phyloP scores from a whole-genome alignment of 2,329 filamentous ascomycete genomes.

The Trichoderma lentiforme region DNA sequence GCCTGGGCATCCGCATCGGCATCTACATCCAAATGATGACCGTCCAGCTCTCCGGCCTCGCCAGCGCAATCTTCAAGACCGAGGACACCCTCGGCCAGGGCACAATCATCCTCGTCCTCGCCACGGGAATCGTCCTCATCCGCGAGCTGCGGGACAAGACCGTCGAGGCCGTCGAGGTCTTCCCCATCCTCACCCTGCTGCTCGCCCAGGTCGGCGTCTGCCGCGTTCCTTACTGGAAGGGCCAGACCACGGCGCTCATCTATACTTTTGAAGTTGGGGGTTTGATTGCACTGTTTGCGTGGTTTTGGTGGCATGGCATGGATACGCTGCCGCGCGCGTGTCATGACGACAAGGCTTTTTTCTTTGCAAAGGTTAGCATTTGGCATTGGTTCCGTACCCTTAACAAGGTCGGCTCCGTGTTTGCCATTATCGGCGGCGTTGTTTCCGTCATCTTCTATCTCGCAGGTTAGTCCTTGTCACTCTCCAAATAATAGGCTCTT shows the following conservation, averaged over 20 bases:
- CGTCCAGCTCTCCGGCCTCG: slow-evolving; percentile 24
- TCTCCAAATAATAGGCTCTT: not conserved
- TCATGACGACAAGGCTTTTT: slow-evolving; percentile 26
- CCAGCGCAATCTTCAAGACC: slow-evolving; percentile 20
- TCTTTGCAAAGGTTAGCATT: slow-evolving; percentile 30
- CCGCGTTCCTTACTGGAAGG: slow-evolving; percentile 18
- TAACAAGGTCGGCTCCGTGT: slow-evolving; percentile 25
- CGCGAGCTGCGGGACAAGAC: not conserved
- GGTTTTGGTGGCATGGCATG: slow-evolving; percentile 28
- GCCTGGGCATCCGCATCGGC: slow-evolving; percentile 29
- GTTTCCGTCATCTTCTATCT: slow-evolving; percentile 19
- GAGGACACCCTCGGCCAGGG: slow-evolving; percentile 25
- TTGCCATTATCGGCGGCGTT: slow-evolving; percentile 17
- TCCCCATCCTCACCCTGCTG: slow-evolving; percentile 25
- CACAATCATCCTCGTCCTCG: slow-evolving; percentile 26
- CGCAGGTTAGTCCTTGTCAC: slow-evolving; percentile 9
- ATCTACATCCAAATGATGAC: slow-evolving; percentile 30
- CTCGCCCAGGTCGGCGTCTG: slow-evolving; percentile 25
- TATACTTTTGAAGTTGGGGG: slow-evolving; percentile 23
- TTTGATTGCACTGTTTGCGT: slow-evolving; percentile 22
- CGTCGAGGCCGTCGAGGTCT: slow-evolving; percentile 26
- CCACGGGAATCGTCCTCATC: slow-evolving; percentile 23
- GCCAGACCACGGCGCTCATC: slow-evolving; percentile 21
- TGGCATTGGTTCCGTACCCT: slow-evolving; percentile 27
- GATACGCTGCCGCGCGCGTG: slow-evolving; percentile 23